phyloP scores from a whole-genome alignment of 2,329 filamentous ascomycete species.

The Tolypocladium cylindrosporum region DNA sequence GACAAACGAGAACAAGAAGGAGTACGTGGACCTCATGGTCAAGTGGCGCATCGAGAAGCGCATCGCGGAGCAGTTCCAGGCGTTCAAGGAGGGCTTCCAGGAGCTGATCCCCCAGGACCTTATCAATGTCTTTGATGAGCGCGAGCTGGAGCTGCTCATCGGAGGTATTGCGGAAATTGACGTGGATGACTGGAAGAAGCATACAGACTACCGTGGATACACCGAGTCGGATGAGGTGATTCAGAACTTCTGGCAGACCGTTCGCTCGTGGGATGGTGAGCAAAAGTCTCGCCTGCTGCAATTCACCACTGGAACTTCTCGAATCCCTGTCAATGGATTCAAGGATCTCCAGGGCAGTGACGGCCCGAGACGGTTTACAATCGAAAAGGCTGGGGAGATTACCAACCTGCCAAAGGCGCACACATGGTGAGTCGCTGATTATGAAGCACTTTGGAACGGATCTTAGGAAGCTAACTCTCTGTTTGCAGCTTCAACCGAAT shows the following conservation, averaged over 20 bases:
- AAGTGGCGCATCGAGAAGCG: slow-evolving; percentile 99
- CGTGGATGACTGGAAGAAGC: slow-evolving; percentile 99
- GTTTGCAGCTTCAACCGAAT: slow-evolving; percentile 87
- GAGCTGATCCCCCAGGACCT: slow-evolving; percentile 94
- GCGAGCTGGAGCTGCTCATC: slow-evolving; percentile 90
- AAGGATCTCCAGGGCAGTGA: slow-evolving; percentile 98
- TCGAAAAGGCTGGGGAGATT: slow-evolving; percentile 92
- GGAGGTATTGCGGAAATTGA: slow-evolving; percentile 99
- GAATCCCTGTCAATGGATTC: slow-evolving; percentile 98
- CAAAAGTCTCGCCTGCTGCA: slow-evolving; percentile 94
- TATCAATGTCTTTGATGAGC: slow-evolving; percentile 97
- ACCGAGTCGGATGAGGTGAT: slow-evolving; percentile 96
- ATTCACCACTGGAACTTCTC: slow-evolving; percentile 93
- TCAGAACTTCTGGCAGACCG: slow-evolving; percentile 97
- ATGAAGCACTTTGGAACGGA: background rate
- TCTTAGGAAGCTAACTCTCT: background rate
- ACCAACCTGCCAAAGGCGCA: slow-evolving; percentile 91
- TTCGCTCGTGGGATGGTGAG: slow-evolving; percentile 93
- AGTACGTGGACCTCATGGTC: slow-evolving; percentile 97
- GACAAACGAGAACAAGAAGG: slow-evolving; percentile 97
- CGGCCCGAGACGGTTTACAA: slow-evolving; percentile 89
- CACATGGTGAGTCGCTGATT: slow-evolving; percentile 64
- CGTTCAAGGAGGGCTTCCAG: slow-evolving; percentile 94
- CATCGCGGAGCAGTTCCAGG: slow-evolving; percentile 95
- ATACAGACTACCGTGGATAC: slow-evolving; percentile 97